A percentile compares a stretch with the other conserved stretches of the same genome.
Conservation (phyloP, 192 early-diverging fungal species). For the Umbelopsis vinacea region DNA sequence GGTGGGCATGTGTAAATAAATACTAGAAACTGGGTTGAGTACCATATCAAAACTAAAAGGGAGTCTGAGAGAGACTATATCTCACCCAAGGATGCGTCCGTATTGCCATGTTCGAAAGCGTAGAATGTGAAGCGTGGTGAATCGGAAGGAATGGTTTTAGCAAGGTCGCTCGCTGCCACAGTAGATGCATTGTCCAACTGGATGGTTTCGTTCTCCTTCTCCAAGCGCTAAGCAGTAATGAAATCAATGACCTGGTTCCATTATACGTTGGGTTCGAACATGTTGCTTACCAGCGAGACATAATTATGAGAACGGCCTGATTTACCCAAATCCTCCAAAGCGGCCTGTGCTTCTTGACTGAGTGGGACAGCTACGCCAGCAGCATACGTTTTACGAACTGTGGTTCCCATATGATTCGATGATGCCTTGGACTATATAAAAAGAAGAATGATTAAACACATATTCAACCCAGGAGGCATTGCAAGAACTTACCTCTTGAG, state of each 20-base stretch:
- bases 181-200: constrained; percentile 47
- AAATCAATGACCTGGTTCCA: neutral
- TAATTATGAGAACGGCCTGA: constrained; percentile 59
- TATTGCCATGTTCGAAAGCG: constrained; percentile 50
- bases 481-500: constrained; percentile 54
- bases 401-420: constrained; percentile 55
- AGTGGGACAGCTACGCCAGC: constrained; percentile 68
- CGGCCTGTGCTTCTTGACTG: constrained; percentile 58
- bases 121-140: constrained; percentile 80
- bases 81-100: constrained; percentile 56
- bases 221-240: constrained; percentile 42
- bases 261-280: neutral
- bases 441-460: neutral
- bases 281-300: constrained; percentile 55
- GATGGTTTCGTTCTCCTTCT: constrained; percentile 58
- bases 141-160: constrained; percentile 53
- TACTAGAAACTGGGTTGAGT: constrained; percentile 46
- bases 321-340: constrained; percentile 56
- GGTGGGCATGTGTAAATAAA: constrained; percentile 90
- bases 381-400: constrained; percentile 68
- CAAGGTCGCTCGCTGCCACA: constrained; percentile 54
- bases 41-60: neutral
- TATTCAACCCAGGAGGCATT: neutral
- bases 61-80: neutral
- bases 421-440: constrained; percentile 44